phyloP scores from a whole-genome alignment of 257 asterid genomes.

The Solanum dulcamara region DNA sequence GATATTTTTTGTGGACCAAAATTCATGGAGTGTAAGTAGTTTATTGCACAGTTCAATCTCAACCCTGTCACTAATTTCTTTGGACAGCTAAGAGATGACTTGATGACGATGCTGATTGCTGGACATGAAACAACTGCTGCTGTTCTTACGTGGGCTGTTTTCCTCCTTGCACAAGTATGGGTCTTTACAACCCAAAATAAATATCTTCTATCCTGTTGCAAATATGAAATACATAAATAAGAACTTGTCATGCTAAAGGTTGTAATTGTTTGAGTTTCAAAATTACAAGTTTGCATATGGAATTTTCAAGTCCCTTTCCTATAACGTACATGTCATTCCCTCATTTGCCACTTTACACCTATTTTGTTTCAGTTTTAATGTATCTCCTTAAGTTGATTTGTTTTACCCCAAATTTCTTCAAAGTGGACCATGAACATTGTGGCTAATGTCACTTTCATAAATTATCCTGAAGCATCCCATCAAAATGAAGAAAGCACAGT shows the following conservation, averaged over 20 bases:
- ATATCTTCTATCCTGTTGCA: not conserved
- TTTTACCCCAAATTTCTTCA: not conserved
- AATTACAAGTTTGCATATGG: not conserved
- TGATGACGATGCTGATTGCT: slow-evolving; percentile 98
- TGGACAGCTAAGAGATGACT: slow-evolving; percentile 85
- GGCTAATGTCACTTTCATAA: slow-evolving; percentile 2
- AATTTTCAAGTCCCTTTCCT: not conserved
- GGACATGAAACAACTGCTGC: slow-evolving; percentile 99
- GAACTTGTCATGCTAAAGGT: not conserved
- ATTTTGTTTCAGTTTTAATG: not conserved
- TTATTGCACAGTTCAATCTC: not conserved
- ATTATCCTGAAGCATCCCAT: slow-evolving; percentile 57
- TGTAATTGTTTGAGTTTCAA: not conserved
- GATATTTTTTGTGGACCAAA: not conserved
- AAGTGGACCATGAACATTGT: not conserved
- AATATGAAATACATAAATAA: not conserved
- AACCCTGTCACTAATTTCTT: not conserved
- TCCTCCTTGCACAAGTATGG: slow-evolving; percentile 82
- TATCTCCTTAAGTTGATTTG: not conserved
- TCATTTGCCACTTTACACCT: not conserved
- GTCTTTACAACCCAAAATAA: not conserved
- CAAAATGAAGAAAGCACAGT: slow-evolving; percentile 91
- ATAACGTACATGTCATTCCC: not conserved
- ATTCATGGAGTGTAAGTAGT: not conserved
- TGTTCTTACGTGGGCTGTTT: slow-evolving; percentile 94